Percentiles rank a stretch among this genome's conserved stretches.
Conservation (phyloP, 352 stramenopile genomes). For the Phytophthora chlamydospora region DNA sequence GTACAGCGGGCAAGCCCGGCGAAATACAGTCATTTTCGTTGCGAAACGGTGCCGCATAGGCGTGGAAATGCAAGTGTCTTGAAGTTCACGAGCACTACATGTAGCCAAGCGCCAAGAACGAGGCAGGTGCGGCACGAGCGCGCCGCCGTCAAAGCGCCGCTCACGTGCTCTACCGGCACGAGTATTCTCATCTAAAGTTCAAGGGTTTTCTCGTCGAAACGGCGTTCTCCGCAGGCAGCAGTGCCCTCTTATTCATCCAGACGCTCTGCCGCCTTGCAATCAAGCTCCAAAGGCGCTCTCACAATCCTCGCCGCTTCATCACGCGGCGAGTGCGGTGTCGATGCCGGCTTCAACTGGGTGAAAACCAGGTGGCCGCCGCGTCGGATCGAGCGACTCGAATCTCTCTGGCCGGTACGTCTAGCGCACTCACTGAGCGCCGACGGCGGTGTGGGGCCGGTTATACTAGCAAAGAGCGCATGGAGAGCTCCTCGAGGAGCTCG, state of each 20-base stretch:
- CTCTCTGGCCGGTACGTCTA: no score
- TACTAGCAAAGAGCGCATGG: no score
- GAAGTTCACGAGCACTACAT: constrained; percentile 12
- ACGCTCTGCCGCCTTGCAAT: neutral
- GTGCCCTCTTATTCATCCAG: no score
- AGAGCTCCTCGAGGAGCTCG: no score
- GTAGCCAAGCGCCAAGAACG: no score
- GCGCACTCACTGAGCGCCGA: no score
- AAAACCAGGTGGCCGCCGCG: neutral
- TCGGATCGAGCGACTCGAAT: no score
- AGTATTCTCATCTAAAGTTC: neutral
- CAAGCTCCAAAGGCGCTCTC: neutral
- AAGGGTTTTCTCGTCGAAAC: constrained; percentile 15
- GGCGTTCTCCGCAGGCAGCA: constrained; percentile 12
- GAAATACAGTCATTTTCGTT: neutral
- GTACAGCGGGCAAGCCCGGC: no score
- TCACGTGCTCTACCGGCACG: no score
- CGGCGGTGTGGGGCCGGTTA: no score
- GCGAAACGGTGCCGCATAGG: neutral
- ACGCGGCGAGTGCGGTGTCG: neutral
- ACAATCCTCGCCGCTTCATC: constrained; percentile 9
- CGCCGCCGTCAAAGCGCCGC: no score
- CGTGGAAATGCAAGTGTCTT: constrained; percentile 4
- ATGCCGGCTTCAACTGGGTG: constrained; percentile 21
- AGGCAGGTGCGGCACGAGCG: no score